These are phyloP conservation scores for Kuraishia capsulata DNA, from an alignment of 805 yeast species.

Conservation along the genomic window DNA sequence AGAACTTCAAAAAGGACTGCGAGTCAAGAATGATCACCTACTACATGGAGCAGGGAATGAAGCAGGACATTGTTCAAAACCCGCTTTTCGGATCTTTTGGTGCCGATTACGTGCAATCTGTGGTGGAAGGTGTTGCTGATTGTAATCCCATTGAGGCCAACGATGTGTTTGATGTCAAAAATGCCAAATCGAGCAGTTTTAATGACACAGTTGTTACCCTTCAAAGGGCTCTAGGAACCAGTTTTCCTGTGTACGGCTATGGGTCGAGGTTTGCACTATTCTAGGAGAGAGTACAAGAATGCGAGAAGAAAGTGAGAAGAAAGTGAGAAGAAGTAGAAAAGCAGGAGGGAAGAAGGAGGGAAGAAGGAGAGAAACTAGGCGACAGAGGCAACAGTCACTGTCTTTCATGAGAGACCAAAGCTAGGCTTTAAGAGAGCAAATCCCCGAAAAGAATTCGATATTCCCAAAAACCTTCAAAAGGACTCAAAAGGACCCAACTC, in stretches of 20 bases:
- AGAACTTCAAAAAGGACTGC: neutral
- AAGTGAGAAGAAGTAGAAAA: no score
- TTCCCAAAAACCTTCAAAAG: no score
- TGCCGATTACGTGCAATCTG: neutral
- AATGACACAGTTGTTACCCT: neutral
- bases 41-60: neutral
- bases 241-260: neutral
- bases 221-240: neutral
- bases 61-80: neutral
- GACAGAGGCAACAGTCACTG: no score
- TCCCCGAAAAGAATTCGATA: no score
- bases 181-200: neutral
- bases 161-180: neutral
- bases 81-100: neutral
- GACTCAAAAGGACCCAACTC: no score
- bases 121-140: neutral
- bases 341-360: no score
- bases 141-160: neutral
- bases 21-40: neutral
- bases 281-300: neutral
- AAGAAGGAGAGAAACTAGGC: no score
- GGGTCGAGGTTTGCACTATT: neutral
- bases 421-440: no score
- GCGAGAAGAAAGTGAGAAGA: no score
- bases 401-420: no score